Evolutionary conservation across 2,329 filamentous ascomycete genomes (phyloP).

Genomic region (Aureobasidium melanogenum): DNA sequence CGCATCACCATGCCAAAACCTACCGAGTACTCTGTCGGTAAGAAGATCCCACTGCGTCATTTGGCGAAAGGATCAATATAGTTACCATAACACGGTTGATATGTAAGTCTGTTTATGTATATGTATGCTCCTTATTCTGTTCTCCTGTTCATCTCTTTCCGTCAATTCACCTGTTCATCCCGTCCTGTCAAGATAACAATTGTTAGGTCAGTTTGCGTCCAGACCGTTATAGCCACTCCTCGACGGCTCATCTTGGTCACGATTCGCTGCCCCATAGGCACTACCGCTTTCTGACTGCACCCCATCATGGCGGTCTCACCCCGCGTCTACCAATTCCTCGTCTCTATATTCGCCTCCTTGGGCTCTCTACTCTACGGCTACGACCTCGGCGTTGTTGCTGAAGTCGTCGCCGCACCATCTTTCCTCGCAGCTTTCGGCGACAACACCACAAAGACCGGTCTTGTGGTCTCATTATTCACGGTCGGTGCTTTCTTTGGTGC

Average conservation of each 20-base stretch:
- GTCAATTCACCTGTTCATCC: too few species aligned
- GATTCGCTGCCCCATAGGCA: neutral
- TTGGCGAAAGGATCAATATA: neutral
- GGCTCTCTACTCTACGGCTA: constrained; percentile 10
- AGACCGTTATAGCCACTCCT: neutral
- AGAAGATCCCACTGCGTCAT: neutral
- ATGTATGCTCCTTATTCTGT: neutral
- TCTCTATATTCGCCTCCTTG: constrained; percentile 34
- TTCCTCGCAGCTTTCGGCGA: constrained; percentile 17
- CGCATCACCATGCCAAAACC: neutral
- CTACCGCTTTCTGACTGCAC: neutral
- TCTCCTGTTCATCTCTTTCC: neutral
- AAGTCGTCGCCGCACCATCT: constrained; percentile 18
- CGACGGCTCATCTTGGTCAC: neutral
- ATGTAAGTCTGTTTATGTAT: neutral
- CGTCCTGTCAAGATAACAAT: neutral
- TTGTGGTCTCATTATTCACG: constrained; percentile 19
- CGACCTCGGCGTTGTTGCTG: constrained; percentile 28
- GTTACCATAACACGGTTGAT: neutral
- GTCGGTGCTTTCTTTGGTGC: constrained; percentile 20
- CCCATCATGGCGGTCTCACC: constrained; percentile 13
- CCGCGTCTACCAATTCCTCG: constrained; percentile 20
- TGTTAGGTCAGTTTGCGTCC: neutral
- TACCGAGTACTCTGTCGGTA: neutral
- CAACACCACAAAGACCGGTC: constrained; percentile 15